Conservation (phyloP, 257 asterid species). For the Lavandula angustifolia region DNA sequence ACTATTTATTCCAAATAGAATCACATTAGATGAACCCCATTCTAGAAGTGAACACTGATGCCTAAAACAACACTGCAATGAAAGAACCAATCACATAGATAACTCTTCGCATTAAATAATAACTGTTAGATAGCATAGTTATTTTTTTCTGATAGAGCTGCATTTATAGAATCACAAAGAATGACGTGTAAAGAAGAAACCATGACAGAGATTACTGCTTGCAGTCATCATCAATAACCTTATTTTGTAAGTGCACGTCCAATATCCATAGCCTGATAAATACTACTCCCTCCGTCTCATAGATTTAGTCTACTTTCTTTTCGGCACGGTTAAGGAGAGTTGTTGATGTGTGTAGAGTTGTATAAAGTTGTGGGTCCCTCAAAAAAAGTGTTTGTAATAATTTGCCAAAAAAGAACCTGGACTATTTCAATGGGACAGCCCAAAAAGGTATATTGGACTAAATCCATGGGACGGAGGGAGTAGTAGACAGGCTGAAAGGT, state of each 20-base stretch:
- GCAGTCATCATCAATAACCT: slow-evolving; percentile 17
- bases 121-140: background rate
- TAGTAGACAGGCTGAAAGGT: slow-evolving; percentile 2
- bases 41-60: slow-evolving; percentile 6
- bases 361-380: too few species aligned
- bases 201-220: background rate
- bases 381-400: too few species aligned
- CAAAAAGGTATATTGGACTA: too few species aligned
- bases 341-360: too few species aligned
- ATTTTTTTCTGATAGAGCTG: too few species aligned
- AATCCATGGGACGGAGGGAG: too few species aligned
- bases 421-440: too few species aligned
- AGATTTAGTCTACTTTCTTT: too few species aligned
- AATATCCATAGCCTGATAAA: slow-evolving; percentile 11
- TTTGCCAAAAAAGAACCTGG: too few species aligned
- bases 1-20: background rate
- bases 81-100: slow-evolving; percentile 22
- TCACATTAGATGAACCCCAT: background rate
- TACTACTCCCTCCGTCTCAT: background rate
- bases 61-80: background rate
- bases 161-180: too few species aligned
- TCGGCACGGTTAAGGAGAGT: too few species aligned
- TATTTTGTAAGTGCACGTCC: slow-evolving; percentile 3
- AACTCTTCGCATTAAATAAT: slow-evolving; percentile 6
- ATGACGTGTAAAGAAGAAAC: too few species aligned